Base-by-base conservation (phyloP, 495 filamentous ascomycete species). In the Daldinia concentrica region DNA sequence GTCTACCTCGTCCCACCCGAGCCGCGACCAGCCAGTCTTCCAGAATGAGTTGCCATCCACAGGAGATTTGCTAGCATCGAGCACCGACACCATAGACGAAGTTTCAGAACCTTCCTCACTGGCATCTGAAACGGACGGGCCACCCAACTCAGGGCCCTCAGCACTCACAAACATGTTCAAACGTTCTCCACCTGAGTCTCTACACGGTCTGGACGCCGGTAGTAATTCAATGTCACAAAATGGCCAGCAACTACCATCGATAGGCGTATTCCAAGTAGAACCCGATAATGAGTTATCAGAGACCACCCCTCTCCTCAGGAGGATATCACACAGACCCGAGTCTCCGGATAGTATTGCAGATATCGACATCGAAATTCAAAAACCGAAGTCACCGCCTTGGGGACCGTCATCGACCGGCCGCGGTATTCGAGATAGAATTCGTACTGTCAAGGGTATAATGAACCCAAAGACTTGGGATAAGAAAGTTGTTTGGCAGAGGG, bases 391-490 rank as follows among this genome's bases (percentile, higher is more conserved):
- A 9, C 43, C 2, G 26, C 24, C 58, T 8, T 60, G 65, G 60
- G 29, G 27, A 11, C 51, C 57, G 3, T 51, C 58, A 15, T 60
- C 64, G 7, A 56, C 51, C 27, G 58, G 59, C 37, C 62, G 59
- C n/a, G n/a, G 11, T 15, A 59, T 71, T 58, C 64, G 51, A 36
- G 19, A 61, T 17, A 61, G 7, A 19, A 29, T 78, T 27, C 74
- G 64, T 37, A 19, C 71, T 3, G 30, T 80, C 1, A 72, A 56
- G 29, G 56, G 72, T 19, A 68, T 78, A 5, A 45, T 77, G 9
- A 87, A 89, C 67, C 91, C 92, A 2, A 93, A 92, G 74, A 80
- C 82, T 43, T 98, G 93, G 93, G 82, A 94, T 77, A 82, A 80
- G 54, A 86, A 82, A 51, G 80, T 84, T 0, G 81, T 95, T 6